phyloP scores from a whole-genome alignment of 345 rosid genomes.

The Nasturtium officinale region DNA sequence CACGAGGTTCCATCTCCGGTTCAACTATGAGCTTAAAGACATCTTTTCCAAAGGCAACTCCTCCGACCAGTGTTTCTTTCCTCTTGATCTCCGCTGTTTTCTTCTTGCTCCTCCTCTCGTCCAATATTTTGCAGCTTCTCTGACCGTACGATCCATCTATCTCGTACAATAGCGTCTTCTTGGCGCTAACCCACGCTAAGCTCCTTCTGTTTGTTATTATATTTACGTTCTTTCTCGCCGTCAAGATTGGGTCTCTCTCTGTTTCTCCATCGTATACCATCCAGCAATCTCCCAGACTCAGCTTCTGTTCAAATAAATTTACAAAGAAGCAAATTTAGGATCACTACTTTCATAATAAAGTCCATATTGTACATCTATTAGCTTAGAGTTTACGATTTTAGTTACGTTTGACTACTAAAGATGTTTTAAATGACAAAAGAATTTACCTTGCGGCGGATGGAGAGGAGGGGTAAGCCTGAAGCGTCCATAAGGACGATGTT shows the following conservation, averaged over 20 bases:
- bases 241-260: conserved; percentile 52
- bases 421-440: background rate
- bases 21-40: conserved; percentile 73
- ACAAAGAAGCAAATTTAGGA: background rate
- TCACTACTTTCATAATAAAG: background rate
- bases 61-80: conserved; percentile 65
- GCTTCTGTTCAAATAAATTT: conserved; percentile 49
- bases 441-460: conserved; percentile 88
- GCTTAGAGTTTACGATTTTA: background rate
- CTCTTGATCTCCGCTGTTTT: conserved; percentile 63
- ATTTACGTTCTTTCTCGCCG: conserved; percentile 57
- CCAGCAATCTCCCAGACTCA: conserved; percentile 80
- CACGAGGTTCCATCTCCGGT: conserved; percentile 57
- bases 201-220: conserved; percentile 52
- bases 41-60: conserved; percentile 69
- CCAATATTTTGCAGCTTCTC: conserved; percentile 68
- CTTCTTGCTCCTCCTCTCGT: conserved; percentile 49
- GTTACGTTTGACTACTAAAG: background rate
- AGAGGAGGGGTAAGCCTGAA: conserved; percentile 82
- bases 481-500: conserved; percentile 93
- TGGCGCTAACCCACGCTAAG: conserved; percentile 56
- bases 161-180: conserved; percentile 51
- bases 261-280: conserved; percentile 81
- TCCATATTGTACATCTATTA: background rate
- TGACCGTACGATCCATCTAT: conserved; percentile 79